Evolutionary conservation across 176 grass and related monocot genomes (phyloP), one percentile per base, ranked within the genome.

Genomic region (Luzula sylvatica): DNA sequence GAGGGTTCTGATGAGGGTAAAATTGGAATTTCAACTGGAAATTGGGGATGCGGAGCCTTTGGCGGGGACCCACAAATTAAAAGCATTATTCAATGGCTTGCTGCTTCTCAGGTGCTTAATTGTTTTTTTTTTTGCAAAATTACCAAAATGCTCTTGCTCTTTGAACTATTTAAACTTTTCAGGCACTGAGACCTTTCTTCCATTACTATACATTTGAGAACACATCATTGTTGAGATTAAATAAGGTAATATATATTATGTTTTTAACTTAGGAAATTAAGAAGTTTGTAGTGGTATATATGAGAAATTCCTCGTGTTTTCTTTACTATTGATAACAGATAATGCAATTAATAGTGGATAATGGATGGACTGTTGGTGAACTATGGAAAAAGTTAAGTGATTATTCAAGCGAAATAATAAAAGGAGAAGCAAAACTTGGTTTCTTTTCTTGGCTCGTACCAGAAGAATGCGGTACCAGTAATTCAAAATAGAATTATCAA

Each of bases 1-100:
- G 71, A 28, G 27, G 50, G 15, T 11, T 67, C 14, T 56, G 66
- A 49, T 0, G 17, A 48, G 26, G 59, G 54, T 55, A 59, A 30
- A 65, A 50, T 82, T 63, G 89, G 89, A 38, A 70, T 95, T 72
- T 75, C 80, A 46, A 88, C 89, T 38, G 89, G 89, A 81, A 95
- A 95, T 43, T 95, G 83, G 89, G 89, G 89, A 23, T 95, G 83
- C n/a, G 89, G 89, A 6, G 80, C 62, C 43, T 95, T 95, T 76
- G 80, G 89, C 27, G 89, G 83, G 61, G 61, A 95, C 30, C 80
- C 83, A 75, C 73, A 88, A 78, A 73, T 85, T 28, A 95, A 95
- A 70, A 76, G 83, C 65, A 85, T 88, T 50, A 69, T 95, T 46
- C 89, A 95, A 51, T 95, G 89, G 89, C 64, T 95, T 53, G 83